A percentile compares a stretch with the other conserved stretches of the same genome.
Conservation (phyloP, 2,329 filamentous ascomycete genomes). For the Calonectria pauciramosa region DNA sequence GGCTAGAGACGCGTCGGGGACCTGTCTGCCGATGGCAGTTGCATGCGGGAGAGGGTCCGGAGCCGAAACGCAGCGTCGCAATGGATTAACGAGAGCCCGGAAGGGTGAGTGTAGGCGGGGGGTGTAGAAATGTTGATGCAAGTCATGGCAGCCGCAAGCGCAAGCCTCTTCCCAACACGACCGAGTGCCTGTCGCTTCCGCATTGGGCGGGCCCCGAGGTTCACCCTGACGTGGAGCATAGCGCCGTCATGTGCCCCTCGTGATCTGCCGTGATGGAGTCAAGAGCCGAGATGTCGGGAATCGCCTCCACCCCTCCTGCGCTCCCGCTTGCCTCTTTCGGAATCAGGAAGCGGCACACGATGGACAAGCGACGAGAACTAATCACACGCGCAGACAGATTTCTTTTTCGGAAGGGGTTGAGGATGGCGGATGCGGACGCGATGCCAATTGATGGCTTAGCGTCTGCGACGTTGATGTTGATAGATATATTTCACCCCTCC, state of each 20-base stretch:
- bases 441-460: constrained; percentile 5
- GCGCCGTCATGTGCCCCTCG: constrained; percentile 12
- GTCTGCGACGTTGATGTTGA: constrained; percentile 11
- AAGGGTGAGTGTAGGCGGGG: constrained; percentile 17
- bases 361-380: constrained; percentile 5
- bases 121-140: background rate
- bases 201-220: constrained; percentile 15
- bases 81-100: background rate
- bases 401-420: background rate
- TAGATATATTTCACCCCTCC: constrained; percentile 31
- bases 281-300: constrained; percentile 23
- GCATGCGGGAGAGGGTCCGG: background rate
- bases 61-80: background rate
- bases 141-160: background rate
- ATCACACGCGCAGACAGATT: constrained; percentile 26
- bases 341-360: constrained; percentile 28
- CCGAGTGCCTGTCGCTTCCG: constrained; percentile 34
- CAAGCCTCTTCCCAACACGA: background rate
- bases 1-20: background rate
- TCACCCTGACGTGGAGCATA: constrained; percentile 1
- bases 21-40: constrained; percentile 6
- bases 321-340: constrained; percentile 34
- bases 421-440: background rate
- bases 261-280: constrained; percentile 21
- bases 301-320: constrained; percentile 23